Evolutionary conservation across 202 grass and related monocot species (phyloP), one percentile per base, ranked within the genome.

Genomic region (Dendrocalamus latiflorus): DNA sequence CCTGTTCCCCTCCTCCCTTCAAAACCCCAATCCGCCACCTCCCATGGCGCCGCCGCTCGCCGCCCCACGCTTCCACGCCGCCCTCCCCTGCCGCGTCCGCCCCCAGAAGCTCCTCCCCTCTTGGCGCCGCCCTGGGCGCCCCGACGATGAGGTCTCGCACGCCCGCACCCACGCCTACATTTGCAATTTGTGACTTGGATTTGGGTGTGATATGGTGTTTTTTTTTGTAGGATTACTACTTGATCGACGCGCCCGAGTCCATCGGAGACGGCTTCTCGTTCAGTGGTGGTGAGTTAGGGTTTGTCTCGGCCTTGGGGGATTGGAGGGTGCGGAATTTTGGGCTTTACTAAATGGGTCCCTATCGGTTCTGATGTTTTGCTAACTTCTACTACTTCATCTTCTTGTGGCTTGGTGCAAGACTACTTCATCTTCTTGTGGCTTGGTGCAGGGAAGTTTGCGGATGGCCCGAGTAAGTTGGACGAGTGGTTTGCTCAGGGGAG

Each of bases 181-280:
- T 78, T 61, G 18, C 42, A 67, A 18, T 72, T 8, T 15, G 22
- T 30, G 36, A 0, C 21, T 25, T 62, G 30, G 20, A 38, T 59
- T 87, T 33, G 5, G n/a, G 17, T 26, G 2, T 21, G 12, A 33
- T 54, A 34, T 42, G 12, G 20, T 45, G 24, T 16, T 9, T 15
- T 9, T 15, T 5, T 44, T 47, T 78, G 43, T 24, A 98, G 95
- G 93, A 98, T 24, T 81, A 90, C 68, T 90, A 93, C 61, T 87
- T 88, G 79, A 86, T 98, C n/a, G 89, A 95, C 44, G 91, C 86
- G 13, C 91, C 85, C 1, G 90, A 91, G 53, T 95, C 89, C 51
- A 81, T 86, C 57, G 93, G 95, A 70, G 95, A 98, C 74, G 93
- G 93, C 37, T 98, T 98, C 90, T 95, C 89, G 12, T 95, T 98